Conservation (phyloP, 306 rosid genomes). For the Dalbergia oliveri region DNA sequence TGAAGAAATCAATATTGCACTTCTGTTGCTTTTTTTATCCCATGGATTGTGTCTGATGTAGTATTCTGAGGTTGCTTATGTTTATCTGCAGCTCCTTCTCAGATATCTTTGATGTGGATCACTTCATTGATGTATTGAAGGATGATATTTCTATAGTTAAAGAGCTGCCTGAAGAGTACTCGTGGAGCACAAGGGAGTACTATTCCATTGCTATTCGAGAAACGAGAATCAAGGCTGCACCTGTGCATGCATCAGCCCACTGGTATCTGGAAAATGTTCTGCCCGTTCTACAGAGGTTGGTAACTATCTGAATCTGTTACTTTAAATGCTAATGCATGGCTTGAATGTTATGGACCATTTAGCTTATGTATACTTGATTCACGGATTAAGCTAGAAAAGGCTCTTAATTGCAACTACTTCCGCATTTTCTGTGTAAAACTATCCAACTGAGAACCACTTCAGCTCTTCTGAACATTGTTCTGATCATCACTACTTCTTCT, state of each 20-base stretch:
- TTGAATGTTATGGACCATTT: constrained; percentile 11
- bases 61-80: constrained; percentile 36
- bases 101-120: constrained; percentile 98
- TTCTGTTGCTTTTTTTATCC: constrained; percentile 29
- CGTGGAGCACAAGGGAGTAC: constrained; percentile 95
- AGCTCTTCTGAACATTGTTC: not conserved
- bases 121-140: constrained; percentile 89
- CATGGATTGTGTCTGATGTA: constrained; percentile 35
- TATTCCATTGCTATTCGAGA: constrained; percentile 78
- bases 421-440: constrained; percentile 24
- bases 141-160: constrained; percentile 82
- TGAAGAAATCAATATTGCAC: constrained; percentile 14
- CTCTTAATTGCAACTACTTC: constrained; percentile 19
- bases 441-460: constrained; percentile 13
- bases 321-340: constrained; percentile 38
- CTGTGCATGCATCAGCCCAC: constrained; percentile 87
- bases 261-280: constrained; percentile 93
- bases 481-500: constrained; percentile 5
- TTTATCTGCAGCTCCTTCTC: constrained; percentile 78
- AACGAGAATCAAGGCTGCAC: constrained; percentile 92
- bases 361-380: not conserved
- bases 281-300: constrained; percentile 89
- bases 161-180: constrained; percentile 85
- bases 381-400: constrained; percentile 8
- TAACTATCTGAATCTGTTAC: constrained; percentile 50